Evolutionary conservation across 1,139 yeast genomes (phyloP), one percentile per base, ranked within the genome.

Genomic region (Geotrichum cucujoidarum): DNA sequence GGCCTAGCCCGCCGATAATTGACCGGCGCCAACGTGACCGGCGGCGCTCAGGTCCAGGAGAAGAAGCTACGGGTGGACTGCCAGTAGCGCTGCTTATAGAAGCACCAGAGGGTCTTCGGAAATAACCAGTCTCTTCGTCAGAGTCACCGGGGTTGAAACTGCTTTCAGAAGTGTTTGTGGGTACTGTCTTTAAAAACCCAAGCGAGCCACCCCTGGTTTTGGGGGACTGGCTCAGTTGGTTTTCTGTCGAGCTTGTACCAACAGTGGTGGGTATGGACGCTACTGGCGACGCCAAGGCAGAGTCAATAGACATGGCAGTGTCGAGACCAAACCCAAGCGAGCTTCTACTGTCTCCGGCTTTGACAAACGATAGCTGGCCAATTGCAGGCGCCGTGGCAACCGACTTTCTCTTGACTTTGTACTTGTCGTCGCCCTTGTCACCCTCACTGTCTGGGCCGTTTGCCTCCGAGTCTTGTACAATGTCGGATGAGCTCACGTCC

Each of bases 11-110:
- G 17, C 55, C 51, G 57, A 60, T 48, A 11, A 62, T 50, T 8
- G 64, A 60, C 34, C 64, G 53, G 35, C 66, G 56, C 65, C 65
- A 62, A 31, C 55, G 56, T 21, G 64, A 59, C 20, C 54, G 54
- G 27, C 50, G 56, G 16, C 29, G 27, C 17, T 18, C 27, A 6
- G 10, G 8, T 6, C 27, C 27, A 6, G 27, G 27, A 6, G 27
- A 24, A 6, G 27, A 24, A 6, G 27, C 27, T 7, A 13, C 10
- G 10, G 27, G 27, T 10, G 27, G 27, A 24, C 8, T 6, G 8
- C 10, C 27, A 24, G 27, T 10, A 24, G 27, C 10, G 27, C 27
- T 24, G 27, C 27, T 10, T 6, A 10, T 10, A 24, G 27, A 24
- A 6, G 6, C 27, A 24, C 8, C 27, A 10, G 27, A 6, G 27